Evolutionary conservation across 1,284 basidiomycete genomes (phyloP).

Genomic region (Gastroboletus turbinatus): DNA sequence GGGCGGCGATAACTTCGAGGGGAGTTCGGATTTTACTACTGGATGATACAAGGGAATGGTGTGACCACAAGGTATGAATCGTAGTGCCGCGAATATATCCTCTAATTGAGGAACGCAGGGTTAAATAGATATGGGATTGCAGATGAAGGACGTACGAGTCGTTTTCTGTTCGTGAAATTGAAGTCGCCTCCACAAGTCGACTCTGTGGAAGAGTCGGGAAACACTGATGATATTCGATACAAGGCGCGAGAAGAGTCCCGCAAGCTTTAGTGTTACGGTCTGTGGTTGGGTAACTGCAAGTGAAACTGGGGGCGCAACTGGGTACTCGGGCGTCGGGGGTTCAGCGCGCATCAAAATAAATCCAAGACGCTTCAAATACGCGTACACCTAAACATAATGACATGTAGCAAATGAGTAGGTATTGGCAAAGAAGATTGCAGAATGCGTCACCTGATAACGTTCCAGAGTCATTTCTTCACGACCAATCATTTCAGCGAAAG

Average conservation of each 20-base stretch:
- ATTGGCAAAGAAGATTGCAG: neutral
- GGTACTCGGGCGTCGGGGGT: constrained; percentile 62
- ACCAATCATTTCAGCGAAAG: constrained; percentile 82
- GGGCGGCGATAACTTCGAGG: neutral
- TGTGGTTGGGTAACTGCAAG: neutral
- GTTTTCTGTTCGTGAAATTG: constrained; percentile 38
- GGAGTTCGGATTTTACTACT: constrained; percentile 8
- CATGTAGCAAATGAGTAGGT: constrained; percentile 2
- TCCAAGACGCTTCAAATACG: constrained; percentile 89
- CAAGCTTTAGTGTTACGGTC: constrained; percentile 36
- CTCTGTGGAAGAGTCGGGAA: constrained; percentile 18
- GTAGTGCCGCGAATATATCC: constrained; percentile 68
- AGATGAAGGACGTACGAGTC: constrained; percentile 13
- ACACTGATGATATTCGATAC: constrained; percentile 32
- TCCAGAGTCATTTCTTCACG: constrained; percentile 77
- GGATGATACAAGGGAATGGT: constrained; percentile 37
- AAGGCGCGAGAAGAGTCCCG: constrained; percentile 35
- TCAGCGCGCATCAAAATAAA: constrained; percentile 81
- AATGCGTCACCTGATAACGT: constrained; percentile 72
- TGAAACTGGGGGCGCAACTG: constrained; percentile 42
- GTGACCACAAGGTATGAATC: constrained; percentile 75
- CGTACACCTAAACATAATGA: constrained; percentile 66
- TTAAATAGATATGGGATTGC: neutral
- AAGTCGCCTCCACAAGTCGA: constrained; percentile 61
- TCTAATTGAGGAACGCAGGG: constrained; percentile 39